Evolutionary conservation across 2,329 filamentous ascomycete species (phyloP).

Genomic region (Botryosphaeria dothidea): DNA sequence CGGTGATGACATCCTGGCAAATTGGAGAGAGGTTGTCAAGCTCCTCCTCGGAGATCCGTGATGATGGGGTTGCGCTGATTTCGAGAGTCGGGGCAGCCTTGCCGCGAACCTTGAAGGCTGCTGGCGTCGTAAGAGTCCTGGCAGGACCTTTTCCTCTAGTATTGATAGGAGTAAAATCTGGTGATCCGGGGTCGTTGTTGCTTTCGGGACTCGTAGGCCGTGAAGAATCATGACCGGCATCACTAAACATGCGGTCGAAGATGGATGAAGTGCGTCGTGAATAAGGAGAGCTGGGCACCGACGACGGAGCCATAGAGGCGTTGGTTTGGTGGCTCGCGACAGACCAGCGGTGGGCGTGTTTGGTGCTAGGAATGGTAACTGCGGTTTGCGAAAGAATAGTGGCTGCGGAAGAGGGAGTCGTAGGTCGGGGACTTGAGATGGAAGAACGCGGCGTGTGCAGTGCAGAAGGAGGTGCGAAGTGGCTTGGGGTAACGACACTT

Average conservation of each 20-base stretch:
- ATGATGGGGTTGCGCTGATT: slow-evolving; percentile 30
- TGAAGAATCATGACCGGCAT: slow-evolving; percentile 63
- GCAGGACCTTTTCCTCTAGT: slow-evolving; percentile 7
- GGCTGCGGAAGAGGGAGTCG: slow-evolving; percentile 51
- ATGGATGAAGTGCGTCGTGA: slow-evolving; percentile 68
- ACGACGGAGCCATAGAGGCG: slow-evolving; percentile 66
- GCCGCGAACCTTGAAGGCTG: slow-evolving; percentile 28
- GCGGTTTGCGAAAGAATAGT: slow-evolving; percentile 65
- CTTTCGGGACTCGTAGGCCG: slow-evolving; percentile 82
- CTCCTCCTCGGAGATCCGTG: slow-evolving; percentile 25
- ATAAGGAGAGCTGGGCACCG: slow-evolving; percentile 77
- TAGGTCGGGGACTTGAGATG: slow-evolving; percentile 36
- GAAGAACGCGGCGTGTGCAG: slow-evolving; percentile 40
- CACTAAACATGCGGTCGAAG: slow-evolving; percentile 71
- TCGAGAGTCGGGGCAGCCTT: slow-evolving; percentile 25
- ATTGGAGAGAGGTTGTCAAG: slow-evolving; percentile 2
- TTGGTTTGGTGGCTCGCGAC: slow-evolving; percentile 61
- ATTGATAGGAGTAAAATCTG: slow-evolving; percentile 51
- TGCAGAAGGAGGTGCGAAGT: slow-evolving; percentile 45
- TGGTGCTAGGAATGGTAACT: slow-evolving; percentile 54
- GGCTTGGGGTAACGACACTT: slow-evolving; percentile 59
- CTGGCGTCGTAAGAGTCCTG: slow-evolving; percentile 13
- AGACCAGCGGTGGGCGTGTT: slow-evolving; percentile 60
- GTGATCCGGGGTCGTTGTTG: slow-evolving; percentile 55
- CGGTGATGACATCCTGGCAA: slow-evolving; percentile 28